A percentile compares a stretch with the other conserved stretches of the same genome.
Evolutionary conservation across 1,284 basidiomycete species (phyloP).

Genomic region (Volvariella surrecta): DNA sequence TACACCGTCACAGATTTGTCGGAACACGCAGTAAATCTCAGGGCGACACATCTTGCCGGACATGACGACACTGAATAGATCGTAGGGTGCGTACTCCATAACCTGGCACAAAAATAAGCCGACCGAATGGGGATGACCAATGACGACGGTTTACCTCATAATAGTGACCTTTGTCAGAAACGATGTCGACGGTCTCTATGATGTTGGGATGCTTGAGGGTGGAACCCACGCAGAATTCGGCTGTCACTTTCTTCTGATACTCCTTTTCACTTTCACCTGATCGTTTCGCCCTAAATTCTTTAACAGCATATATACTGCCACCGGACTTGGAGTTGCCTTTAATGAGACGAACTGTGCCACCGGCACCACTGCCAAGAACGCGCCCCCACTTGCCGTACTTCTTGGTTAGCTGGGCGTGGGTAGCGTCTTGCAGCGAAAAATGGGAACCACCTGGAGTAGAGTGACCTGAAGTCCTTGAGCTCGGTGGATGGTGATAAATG

Average conservation of each 20-base stretch:
- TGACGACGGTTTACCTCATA: slow-evolving; percentile 70
- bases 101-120: slow-evolving; percentile 42
- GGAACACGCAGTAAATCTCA: slow-evolving; percentile 98
- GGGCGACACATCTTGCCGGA: slow-evolving; percentile 97
- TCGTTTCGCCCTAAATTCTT: slow-evolving; percentile 91
- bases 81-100: slow-evolving; percentile 99
- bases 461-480: slow-evolving; percentile 7
- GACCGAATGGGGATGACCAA: background rate
- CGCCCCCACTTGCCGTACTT: slow-evolving; percentile 99
- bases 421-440: slow-evolving; percentile 68
- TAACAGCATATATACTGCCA: slow-evolving; percentile 87
- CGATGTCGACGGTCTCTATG: slow-evolving; percentile 98
- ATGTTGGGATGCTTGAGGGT: slow-evolving; percentile 95
- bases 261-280: slow-evolving; percentile 89
- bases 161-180: slow-evolving; percentile 95
- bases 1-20: slow-evolving; percentile 97
- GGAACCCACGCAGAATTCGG: slow-evolving; percentile 96
- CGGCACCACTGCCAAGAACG: slow-evolving; percentile 91
- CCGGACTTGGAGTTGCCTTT: slow-evolving; percentile 78
- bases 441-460: slow-evolving; percentile 18
- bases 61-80: slow-evolving; percentile 99
- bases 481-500: slow-evolving; percentile 12
- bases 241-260: slow-evolving; percentile 98
- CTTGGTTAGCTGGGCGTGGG: slow-evolving; percentile 89
- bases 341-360: slow-evolving; percentile 95